Conservation (phyloP, 768 basidiomycete species). For the Pleurotus pulmonarius region DNA sequence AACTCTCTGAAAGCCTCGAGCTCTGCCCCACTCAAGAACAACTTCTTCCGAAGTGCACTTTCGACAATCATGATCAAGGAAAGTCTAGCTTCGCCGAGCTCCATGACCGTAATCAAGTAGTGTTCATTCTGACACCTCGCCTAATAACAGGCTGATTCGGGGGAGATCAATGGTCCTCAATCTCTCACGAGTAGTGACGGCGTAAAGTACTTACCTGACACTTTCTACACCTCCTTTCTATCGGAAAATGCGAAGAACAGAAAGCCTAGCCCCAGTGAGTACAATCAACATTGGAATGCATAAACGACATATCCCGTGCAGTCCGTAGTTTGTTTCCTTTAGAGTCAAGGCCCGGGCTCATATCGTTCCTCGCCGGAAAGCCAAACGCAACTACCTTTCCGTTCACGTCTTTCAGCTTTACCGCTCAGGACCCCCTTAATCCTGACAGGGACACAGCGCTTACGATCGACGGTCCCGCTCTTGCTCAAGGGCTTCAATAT, state of each 20-base stretch:
- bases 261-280: constrained; percentile 61
- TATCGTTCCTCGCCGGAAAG: constrained; percentile 86
- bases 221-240: constrained; percentile 57
- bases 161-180: neutral
- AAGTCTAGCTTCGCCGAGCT: too few relatives aligned
- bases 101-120: too few relatives aligned
- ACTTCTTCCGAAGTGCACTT: too few relatives aligned
- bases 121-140: neutral
- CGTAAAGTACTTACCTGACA: constrained; percentile 40
- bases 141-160: neutral
- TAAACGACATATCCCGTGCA: constrained; percentile 20
- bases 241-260: constrained; percentile 59
- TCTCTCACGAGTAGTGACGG: neutral
- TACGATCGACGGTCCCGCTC: constrained; percentile 52
- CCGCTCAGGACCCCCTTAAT: constrained; percentile 46
- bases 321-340: constrained; percentile 73
- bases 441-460: constrained; percentile 43
- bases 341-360: constrained; percentile 72
- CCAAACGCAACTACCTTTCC: constrained; percentile 92
- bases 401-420: constrained; percentile 75
- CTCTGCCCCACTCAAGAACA: too few relatives aligned
- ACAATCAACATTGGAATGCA: constrained; percentile 2
- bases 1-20: too few relatives aligned
- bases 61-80: too few relatives aligned
- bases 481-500: constrained; percentile 73